Base-by-base conservation (phyloP, 1,139 yeast genomes). In the Magnusiomyces fungicola region DNA sequence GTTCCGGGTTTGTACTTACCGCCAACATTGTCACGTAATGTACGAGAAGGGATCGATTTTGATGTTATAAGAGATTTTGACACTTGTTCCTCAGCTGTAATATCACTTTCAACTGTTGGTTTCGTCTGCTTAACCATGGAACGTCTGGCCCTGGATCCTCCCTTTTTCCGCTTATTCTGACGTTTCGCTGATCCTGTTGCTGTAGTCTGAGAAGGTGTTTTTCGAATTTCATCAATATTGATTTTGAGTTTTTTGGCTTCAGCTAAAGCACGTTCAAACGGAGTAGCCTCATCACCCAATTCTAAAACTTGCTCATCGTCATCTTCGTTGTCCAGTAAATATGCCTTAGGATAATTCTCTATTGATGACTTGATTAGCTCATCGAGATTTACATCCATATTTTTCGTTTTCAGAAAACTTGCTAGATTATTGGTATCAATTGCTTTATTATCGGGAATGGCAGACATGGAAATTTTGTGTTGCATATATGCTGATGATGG, bases 291-390 rank as follows among this genome's bases (percentile, higher is more conserved):
- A 5, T 57, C 58, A 18, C 56, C 55, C 9, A 56, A 46, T 42
- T 48, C 52, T 24, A 36, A 41, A 12, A 45, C 41, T n/a, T 48
- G 46, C 23, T 50, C 53, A 19, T 48, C 56, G 34, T 63, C 67
- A 25, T 58, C 62, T 52, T 67, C 70, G 16, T 60, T 68, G 19
- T 66, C 68, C 34, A 66, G 57, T 33, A 66, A 50, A 47, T 66
- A 67, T 2, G 63, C 60, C 33, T 60, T 57, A 19, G 59, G 57
- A 25, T 63, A 66, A 18, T 58, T 58, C 29, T 57, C 55, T 16
- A 65, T 56, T 14, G 65, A 60, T 46, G 58, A 58, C n/a, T 53
- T 55, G n/a, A 60, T 66, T 50, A 67, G 50, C 14, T 48, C 55
- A 22, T 56, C 60, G 33, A 66, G 53, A 22, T 58, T 58, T 9